These are phyloP conservation scores for Climacium dendroides DNA, from an alignment of 225 moss, liverwort and hornwort species.

Conservation along the genomic window DNA sequence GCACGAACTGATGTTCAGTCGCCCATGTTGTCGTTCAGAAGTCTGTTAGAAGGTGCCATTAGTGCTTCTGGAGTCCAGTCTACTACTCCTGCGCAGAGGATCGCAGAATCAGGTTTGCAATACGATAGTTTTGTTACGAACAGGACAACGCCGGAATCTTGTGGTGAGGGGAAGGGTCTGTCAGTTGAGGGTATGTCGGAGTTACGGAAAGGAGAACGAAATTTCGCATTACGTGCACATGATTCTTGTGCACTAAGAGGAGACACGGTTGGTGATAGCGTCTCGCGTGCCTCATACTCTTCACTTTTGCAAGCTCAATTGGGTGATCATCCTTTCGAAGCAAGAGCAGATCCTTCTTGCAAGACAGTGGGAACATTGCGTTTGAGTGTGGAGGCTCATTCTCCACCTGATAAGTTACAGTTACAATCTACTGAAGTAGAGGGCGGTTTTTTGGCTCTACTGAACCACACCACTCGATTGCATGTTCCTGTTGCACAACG, in stretches of 20 bases:
- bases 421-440: neutral
- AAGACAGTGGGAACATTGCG: neutral
- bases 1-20: neutral
- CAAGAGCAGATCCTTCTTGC: neutral
- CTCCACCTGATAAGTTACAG: neutral
- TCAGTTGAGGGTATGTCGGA: neutral
- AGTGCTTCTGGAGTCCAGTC: neutral
- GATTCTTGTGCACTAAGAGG: neutral
- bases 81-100: neutral
- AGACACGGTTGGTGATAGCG: neutral
- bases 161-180: neutral
- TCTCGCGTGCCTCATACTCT: neutral
- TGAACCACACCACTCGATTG: neutral
- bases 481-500: neutral
- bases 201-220: neutral
- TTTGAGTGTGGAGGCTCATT: neutral
- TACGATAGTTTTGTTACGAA: neutral
- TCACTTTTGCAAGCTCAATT: slow-evolving; percentile 28
- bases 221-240: neutral
- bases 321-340: neutral
- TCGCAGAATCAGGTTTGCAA: neutral
- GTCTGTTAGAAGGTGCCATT: slow-evolving; percentile 29
- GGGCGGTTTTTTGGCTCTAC: slow-evolving; percentile 4
- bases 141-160: neutral
- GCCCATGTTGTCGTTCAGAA: slow-evolving; percentile 19